Base-by-base conservation (phyloP, 2,329 filamentous ascomycete genomes). In the Paraphoma chrysanthemicola region DNA sequence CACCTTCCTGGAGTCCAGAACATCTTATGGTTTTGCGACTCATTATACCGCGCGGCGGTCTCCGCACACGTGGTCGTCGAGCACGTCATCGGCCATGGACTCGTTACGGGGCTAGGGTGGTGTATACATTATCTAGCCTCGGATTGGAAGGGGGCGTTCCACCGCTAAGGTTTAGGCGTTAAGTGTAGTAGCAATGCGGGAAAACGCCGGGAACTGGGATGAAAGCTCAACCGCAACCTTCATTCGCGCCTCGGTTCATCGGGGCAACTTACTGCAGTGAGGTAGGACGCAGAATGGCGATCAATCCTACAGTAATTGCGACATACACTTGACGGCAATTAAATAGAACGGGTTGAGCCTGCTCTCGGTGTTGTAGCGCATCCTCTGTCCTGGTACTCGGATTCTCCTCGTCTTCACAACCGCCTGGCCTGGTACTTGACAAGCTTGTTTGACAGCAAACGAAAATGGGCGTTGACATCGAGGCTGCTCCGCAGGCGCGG, bases 381-480 rank as follows among this genome's bases (percentile, higher is more conserved):
- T 42, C 39, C 10, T 36, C 33, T 36, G 9, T 36, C 33, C 33
- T 36, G 33, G 33, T 36, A 4, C 6, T 10, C 33, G 33, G 33
- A 14, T 36, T 14, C 9, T 14, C 33, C 9, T 36, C 5, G 23
- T 23, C 23, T 36, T 36, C 33, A 10, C 33, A 36, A 36, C 33
- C 10, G 14, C 9, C 33, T 10, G 33, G 14, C 14, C 33, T 6
- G 7, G 33, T 10, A 36, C 33, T 36, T 33, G 14, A n/a, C 29
- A 54, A 41, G 14, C 38, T 6, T 39, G 44, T 28, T 14, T 30
- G 43, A 44, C 38, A 42, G 29, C 33, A 43, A 48, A 23, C 33
- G 42, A 51, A 50, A 3, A 69, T 69, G 67, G 65, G 65, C n/a
- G 53, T 60, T 46, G 69, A 71, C 33, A 70, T 71, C 46, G 69